Evolutionary conservation across 140 eudicot species (phyloP), one percentile per base, ranked within the genome.

Genomic region (Erigeron philadelphicus): DNA sequence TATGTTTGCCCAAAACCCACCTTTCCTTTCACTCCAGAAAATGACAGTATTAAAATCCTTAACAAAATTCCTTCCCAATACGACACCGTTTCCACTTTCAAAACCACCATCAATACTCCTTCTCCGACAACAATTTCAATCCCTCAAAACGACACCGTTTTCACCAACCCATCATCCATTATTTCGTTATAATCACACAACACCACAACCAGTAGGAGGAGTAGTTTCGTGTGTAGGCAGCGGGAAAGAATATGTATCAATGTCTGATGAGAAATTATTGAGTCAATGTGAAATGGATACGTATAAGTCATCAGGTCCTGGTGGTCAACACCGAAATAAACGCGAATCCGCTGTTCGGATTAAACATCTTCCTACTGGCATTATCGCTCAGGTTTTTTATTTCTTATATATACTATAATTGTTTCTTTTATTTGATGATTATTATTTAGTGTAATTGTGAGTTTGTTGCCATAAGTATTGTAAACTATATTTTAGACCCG

Each of bases 261-360:
- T 87, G 79, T 58, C 88, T 1, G 96, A 90, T 77, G 97, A 87
- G 73, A 79, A 85, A 70, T 69, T 90, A 64, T 73, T 87, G 80
- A 75, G 88, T 48, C 90, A 87, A 53, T 90, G 97, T 60, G 83
- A 85, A 64, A 82, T 84, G 87, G 84, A 67, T 58, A 90, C 95
- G 13, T 88, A 77, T 64, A 90, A 88, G 81, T 41, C 88, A 16
- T 87, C 95, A 12, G 97, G 97, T 8, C 97, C 97, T 1, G 96
- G 97, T 43, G 95, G 97, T 13, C 97, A 87, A 50, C 98, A 89
- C 86, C 85, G 96, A 42, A 93, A 93, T 72, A 93, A 93, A 84
- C 91, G 96, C 11, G 98, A 93, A 69, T 62, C 88, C 48, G 95
- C 96, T 15, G 98, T 92, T 13, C 92, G 96, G 8, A 79, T 92